Conservation (phyloP, 192 early-diverging fungal species). For the Podila clonocystis region DNA sequence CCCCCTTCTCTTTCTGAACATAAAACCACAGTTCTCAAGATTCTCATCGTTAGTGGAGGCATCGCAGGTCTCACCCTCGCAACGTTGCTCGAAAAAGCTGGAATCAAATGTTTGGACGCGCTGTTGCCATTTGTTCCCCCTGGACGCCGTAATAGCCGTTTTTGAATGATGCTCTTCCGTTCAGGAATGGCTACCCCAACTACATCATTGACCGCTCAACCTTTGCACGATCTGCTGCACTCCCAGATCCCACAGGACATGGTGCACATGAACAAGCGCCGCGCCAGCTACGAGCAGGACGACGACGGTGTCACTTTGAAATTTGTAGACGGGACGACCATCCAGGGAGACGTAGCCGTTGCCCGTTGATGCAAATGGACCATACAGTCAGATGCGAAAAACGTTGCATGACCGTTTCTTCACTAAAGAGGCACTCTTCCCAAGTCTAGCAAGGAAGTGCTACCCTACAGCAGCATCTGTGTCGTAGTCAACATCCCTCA, state of each 20-base stretch:
- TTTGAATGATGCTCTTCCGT: no score
- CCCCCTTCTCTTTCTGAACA: not conserved
- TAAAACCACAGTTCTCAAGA: conserved; percentile 6
- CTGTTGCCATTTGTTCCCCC: not conserved
- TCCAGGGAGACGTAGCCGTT: conserved; percentile 11
- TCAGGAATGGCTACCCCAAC: conserved; percentile 14
- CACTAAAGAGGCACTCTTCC: not conserved
- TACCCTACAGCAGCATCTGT: conserved; percentile 16
- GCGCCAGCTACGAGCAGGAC: not conserved
- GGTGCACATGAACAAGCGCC: conserved; percentile 7
- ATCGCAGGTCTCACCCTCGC: conserved; percentile 32
- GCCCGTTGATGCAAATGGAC: conserved; percentile 18
- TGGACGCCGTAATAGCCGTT: conserved; percentile 21
- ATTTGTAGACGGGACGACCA: conserved; percentile 11
- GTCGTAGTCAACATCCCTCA: conserved; percentile 8
- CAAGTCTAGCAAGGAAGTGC: not conserved
- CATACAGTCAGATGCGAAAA: conserved; percentile 10
- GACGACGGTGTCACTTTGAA: not conserved
- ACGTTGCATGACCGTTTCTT: conserved; percentile 1
- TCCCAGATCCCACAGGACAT: conserved; percentile 11
- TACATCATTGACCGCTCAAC: not conserved
- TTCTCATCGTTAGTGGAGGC: conserved; percentile 42
- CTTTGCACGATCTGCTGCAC: conserved; percentile 11
- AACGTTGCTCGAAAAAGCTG: conserved; percentile 27
- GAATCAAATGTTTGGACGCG: conserved; percentile 25